Base-by-base conservation (phyloP, 2,329 filamentous ascomycete species). In the Fusarium sp. region DNA sequence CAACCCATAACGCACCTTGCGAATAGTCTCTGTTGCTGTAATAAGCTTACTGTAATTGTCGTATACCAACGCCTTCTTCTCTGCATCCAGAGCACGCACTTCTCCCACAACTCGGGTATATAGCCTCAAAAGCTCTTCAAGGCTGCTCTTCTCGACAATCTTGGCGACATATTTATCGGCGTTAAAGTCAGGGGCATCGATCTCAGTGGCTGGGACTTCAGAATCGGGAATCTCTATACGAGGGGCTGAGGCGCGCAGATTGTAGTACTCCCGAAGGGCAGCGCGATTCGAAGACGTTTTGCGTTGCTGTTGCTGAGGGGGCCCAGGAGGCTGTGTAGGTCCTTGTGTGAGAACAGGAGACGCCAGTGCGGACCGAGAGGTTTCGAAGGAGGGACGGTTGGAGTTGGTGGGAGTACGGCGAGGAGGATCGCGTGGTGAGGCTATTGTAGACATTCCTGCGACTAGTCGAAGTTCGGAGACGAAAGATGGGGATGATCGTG, bases 11-110 rank as follows among this genome's bases (percentile, higher is more conserved):
- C 55, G 14, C 76, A 90, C 90, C 84, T 94, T 94, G 56, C 93
- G 90, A 79, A 99, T 99, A 7, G 96, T 98, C 82, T 98, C 96
- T 17, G 97, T 98, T 3, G 96, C 96, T n/a, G 92, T 90, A 75
- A 99, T 98, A 75, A 99, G 85, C 84, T 98, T 98, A 76, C 93
- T 96, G 83, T 98, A 99, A 81, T 99, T 99, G 82, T 99, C 96
- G 82, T 99, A 99, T 9, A 99, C 96, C 70, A 99, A 85, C 4
- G 96, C 95, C 84, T 99, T 99, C 82, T 96, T 93, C 87, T 99
- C 96, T 31, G 96, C 96, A 79, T 98, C 96, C 24, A 99, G 87
- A 5, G 94, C 95, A 42, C 95, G 86, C 54, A 98, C 96, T 84
- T 98, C 96, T 75, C 90, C 89, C 75, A 96, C 83, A 15, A 96